Conservation (phyloP, 78 protist species). For the Planoprotostelium fungivorum region DNA sequence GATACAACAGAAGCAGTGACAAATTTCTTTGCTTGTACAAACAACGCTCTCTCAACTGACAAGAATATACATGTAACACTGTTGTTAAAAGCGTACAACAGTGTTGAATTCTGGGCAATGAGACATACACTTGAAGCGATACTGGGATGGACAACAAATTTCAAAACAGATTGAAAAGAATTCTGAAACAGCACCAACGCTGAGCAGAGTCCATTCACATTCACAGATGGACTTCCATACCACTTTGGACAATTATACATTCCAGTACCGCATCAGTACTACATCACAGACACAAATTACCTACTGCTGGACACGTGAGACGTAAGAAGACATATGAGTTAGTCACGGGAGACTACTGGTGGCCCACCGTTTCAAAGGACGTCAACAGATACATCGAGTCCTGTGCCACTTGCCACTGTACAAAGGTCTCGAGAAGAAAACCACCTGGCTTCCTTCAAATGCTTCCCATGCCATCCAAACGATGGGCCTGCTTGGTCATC, state of each 20-base stretch:
- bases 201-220: not conserved
- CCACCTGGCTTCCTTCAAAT: not conserved
- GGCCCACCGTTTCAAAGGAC: not conserved
- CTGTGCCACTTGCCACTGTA: not conserved
- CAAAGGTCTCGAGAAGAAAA: not conserved
- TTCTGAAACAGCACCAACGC: too few relatives aligned
- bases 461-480: not conserved
- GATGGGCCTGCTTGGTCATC: not conserved
- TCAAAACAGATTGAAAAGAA: too few relatives aligned
- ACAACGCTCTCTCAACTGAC: too few relatives aligned
- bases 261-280: not conserved
- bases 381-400: not conserved
- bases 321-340: not conserved
- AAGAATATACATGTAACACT: too few relatives aligned
- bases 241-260: not conserved
- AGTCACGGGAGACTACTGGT: not conserved
- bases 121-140: too few relatives aligned
- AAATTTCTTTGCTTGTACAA: too few relatives aligned
- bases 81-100: too few relatives aligned
- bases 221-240: not conserved
- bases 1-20: too few relatives aligned
- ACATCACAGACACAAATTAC: not conserved
- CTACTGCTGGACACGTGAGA: not conserved
- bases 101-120: too few relatives aligned
- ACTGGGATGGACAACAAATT: too few relatives aligned